These are phyloP conservation scores for Huntiella savannae DNA, from an alignment of 2,329 filamentous ascomycete genomes.

Conservation along the genomic window DNA sequence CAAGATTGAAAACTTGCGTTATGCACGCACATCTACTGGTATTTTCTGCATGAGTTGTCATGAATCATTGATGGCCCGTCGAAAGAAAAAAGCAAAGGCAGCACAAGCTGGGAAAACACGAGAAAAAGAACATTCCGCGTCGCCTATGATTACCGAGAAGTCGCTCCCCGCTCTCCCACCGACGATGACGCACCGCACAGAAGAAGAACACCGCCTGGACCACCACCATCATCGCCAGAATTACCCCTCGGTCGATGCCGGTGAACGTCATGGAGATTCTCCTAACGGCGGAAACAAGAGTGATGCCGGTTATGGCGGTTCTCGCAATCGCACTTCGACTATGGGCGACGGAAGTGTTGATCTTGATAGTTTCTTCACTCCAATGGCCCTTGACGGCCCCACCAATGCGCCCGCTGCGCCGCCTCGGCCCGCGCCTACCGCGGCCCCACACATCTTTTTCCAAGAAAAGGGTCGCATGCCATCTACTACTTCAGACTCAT, in stretches of 20 bases:
- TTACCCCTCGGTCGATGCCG: background rate
- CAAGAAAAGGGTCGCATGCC: constrained; percentile 60
- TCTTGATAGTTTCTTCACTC: constrained; percentile 55
- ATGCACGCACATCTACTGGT: constrained; percentile 90
- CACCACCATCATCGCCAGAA: constrained; percentile 28
- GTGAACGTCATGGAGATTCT: constrained; percentile 6
- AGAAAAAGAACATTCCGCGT: constrained; percentile 35
- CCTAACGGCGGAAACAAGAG: constrained; percentile 24
- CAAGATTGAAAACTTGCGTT: constrained; percentile 95
- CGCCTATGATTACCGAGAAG: constrained; percentile 64
- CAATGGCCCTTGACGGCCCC: constrained; percentile 50
- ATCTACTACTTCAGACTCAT: constrained; percentile 7
- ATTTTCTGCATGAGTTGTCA: constrained; percentile 99
- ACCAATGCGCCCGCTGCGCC: constrained; percentile 41
- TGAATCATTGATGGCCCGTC: constrained; percentile 83
- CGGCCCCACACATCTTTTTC: constrained; percentile 76
- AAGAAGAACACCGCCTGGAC: constrained; percentile 1
- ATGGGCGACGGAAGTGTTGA: constrained; percentile 30
- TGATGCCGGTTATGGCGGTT: constrained; percentile 57
- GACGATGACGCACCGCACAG: constrained; percentile 17
- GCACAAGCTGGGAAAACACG: constrained; percentile 34
- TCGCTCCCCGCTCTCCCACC: constrained; percentile 80
- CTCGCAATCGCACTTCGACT: constrained; percentile 52
- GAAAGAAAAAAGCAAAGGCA: constrained; percentile 69
- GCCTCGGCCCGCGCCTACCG: constrained; percentile 28